A percentile compares a stretch with the other conserved stretches of the same genome.
phyloP scores from a whole-genome alignment of 106 monocot species.

The Posidonia australis region DNA sequence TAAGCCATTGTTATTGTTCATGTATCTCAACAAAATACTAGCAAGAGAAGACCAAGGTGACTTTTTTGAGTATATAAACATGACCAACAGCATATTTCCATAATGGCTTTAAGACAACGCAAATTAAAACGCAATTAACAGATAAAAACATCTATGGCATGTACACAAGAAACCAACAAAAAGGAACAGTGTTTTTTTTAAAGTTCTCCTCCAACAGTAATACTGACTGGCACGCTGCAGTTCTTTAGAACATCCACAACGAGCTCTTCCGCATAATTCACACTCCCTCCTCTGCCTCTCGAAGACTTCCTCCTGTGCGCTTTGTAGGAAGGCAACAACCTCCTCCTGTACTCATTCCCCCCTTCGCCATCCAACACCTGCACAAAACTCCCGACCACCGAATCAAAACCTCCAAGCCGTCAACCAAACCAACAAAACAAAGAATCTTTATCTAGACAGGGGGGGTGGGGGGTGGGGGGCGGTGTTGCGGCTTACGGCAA shows the following conservation, averaged over 20 bases:
- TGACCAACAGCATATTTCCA: no score
- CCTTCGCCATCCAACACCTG: slow-evolving; percentile 89
- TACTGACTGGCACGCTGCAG: slow-evolving; percentile 79
- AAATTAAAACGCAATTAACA: no score
- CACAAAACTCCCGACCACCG: not conserved
- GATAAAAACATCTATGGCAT: not conserved
- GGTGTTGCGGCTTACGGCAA: slow-evolving; percentile 39
- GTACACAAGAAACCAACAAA: not conserved
- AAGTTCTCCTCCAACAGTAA: not conserved
- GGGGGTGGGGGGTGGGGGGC: not conserved
- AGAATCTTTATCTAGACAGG: no score
- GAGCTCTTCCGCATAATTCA: slow-evolving; percentile 17
- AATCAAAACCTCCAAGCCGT: not conserved
- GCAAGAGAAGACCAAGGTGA: no score
- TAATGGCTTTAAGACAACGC: no score
- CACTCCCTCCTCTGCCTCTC: slow-evolving; percentile 3
- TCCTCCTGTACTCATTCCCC: slow-evolving; percentile 70
- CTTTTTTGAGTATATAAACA: no score
- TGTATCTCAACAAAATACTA: no score
- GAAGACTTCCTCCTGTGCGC: slow-evolving; percentile 39
- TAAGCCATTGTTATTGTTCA: no score
- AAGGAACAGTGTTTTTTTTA: not conserved
- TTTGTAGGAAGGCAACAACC: slow-evolving; percentile 83
- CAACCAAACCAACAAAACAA: not conserved
- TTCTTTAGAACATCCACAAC: slow-evolving; percentile 45